phyloP scores from a whole-genome alignment of 2,329 filamentous ascomycete species.

The Tricladium varicosporioides region DNA sequence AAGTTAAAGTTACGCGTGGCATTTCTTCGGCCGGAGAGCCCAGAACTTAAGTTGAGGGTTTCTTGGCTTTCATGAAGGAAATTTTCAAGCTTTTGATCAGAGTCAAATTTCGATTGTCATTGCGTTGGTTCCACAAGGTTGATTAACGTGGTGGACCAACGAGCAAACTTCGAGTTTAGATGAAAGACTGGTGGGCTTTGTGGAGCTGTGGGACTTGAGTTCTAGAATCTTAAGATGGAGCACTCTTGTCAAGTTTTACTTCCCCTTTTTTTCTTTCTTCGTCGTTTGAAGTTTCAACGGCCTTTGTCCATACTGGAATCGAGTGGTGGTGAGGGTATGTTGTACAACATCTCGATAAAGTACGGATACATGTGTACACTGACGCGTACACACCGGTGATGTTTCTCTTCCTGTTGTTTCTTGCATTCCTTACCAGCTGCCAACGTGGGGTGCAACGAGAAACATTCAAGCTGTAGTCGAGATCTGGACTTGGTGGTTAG shows the following conservation, averaged over 20 bases:
- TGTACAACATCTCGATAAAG: too few relatives aligned
- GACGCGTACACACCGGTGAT: neutral
- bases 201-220: neutral
- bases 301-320: neutral
- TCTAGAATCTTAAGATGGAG: neutral
- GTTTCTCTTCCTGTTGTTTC: neutral
- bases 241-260: neutral
- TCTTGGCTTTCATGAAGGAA: neutral
- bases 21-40: neutral
- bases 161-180: neutral
- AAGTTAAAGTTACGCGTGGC: neutral
- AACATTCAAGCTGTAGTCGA: neutral
- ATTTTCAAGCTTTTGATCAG: neutral
- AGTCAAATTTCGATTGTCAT: neutral
- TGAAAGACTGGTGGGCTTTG: neutral
- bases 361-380: neutral
- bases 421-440: neutral
- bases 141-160: neutral
- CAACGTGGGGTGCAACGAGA: neutral
- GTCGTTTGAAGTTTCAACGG: neutral
- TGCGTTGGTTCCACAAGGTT: neutral
- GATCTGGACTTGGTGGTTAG: neutral
- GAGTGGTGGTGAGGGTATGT: neutral
- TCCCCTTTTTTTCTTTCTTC: neutral
- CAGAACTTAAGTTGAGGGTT: neutral